phyloP scores from a whole-genome alignment of 805 yeast species.

The Starmerella roubikii region DNA sequence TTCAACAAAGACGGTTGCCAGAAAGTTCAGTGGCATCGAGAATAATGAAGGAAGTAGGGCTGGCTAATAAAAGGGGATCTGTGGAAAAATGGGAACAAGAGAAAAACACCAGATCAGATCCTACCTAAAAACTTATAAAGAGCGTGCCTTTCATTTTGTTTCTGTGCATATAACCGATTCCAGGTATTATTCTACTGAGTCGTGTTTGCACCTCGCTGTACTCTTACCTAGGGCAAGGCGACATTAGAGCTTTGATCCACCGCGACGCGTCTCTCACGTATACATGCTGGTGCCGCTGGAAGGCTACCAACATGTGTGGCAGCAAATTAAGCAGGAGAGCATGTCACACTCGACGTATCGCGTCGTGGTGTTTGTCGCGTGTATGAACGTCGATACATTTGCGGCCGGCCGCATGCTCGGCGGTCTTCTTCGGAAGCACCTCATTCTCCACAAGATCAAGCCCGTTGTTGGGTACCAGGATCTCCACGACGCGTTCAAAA shows the following conservation, averaged over 20 bases:
- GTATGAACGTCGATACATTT: slow-evolving; percentile 79
- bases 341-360: slow-evolving; percentile 87
- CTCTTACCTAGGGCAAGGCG: too few relatives aligned
- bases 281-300: slow-evolving; percentile 63
- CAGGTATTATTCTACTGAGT: too few relatives aligned
- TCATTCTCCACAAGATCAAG: slow-evolving; percentile 73
- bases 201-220: too few relatives aligned
- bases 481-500: slow-evolving; percentile 42
- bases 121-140: too few relatives aligned
- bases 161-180: too few relatives aligned
- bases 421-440: slow-evolving; percentile 56
- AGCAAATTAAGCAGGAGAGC: slow-evolving; percentile 54
- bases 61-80: too few relatives aligned
- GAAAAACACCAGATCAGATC: too few relatives aligned
- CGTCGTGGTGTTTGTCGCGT: slow-evolving; percentile 74
- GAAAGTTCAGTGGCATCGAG: slow-evolving; percentile 78
- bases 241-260: too few relatives aligned
- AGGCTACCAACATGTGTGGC: slow-evolving; percentile 54
- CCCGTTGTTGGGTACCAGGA: slow-evolving; percentile 91
- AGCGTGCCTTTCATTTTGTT: too few relatives aligned
- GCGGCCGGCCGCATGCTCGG: slow-evolving; percentile 76
- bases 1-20: slow-evolving; percentile 52
- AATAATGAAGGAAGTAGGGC: too few relatives aligned
- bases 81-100: too few relatives aligned
- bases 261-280: background rate